phyloP scores from a whole-genome alignment of 768 basidiomycete genomes.

The Phanerochaete sordida region DNA sequence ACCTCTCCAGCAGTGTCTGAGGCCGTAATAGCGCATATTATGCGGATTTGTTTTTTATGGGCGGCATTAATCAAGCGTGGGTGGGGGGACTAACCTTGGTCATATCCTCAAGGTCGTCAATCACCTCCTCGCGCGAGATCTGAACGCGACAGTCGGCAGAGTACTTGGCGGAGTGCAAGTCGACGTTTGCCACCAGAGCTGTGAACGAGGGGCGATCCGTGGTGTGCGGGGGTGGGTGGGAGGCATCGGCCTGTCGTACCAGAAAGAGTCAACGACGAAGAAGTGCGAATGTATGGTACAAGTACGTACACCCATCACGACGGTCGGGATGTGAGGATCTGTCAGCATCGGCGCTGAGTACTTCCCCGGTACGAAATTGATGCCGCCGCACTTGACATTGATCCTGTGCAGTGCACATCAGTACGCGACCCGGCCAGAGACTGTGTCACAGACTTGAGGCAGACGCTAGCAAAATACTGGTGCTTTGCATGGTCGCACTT shows the following conservation, averaged over 20 bases:
- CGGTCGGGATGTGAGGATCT: slow-evolving; percentile 70
- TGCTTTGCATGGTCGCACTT: slow-evolving; percentile 67
- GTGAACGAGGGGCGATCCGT: slow-evolving; percentile 79
- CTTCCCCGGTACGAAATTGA: slow-evolving; percentile 75
- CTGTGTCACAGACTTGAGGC: slow-evolving; percentile 73
- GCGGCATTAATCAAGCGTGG: too few species aligned
- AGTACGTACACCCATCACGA: slow-evolving; percentile 79
- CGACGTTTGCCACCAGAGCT: slow-evolving; percentile 76
- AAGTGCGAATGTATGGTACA: too few species aligned
- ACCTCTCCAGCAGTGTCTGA: slow-evolving; percentile 54
- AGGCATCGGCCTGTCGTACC: slow-evolving; percentile 76
- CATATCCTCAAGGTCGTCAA: slow-evolving; percentile 68
- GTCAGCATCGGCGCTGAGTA: slow-evolving; percentile 60
- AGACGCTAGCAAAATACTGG: slow-evolving; percentile 81
- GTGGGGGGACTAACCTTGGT: slow-evolving; percentile 45
- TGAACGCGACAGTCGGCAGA: slow-evolving; percentile 60
- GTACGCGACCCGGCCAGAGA: background rate
- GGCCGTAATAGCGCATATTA: background rate
- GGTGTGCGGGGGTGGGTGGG: slow-evolving; percentile 78
- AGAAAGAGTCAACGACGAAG: too few species aligned
- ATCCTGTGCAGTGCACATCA: slow-evolving; percentile 48
- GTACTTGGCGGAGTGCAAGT: slow-evolving; percentile 74
- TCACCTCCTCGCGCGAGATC: slow-evolving; percentile 69
- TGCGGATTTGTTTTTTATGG: too few species aligned
- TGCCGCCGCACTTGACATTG: slow-evolving; percentile 82